Percentiles rank a stretch among this genome's conserved stretches.
phyloP scores from a whole-genome alignment of 306 rosid species.

The Senna siamea region DNA sequence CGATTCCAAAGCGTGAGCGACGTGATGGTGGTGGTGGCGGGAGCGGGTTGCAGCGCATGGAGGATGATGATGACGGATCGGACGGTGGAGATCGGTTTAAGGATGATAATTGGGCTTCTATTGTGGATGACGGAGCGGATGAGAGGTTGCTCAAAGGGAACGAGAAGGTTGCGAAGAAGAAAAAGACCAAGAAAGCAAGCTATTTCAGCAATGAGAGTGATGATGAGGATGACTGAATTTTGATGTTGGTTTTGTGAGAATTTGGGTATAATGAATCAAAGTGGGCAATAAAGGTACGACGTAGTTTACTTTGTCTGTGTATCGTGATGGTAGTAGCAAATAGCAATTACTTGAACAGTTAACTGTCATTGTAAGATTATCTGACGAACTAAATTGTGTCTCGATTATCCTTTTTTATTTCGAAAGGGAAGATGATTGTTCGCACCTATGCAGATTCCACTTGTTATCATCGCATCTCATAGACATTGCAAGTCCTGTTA shows the following conservation, averaged over 20 bases:
- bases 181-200: constrained; percentile 62
- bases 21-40: constrained; percentile 34
- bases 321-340: background rate
- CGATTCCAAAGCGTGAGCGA: constrained; percentile 51
- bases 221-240: constrained; percentile 52
- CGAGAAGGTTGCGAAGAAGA: constrained; percentile 45
- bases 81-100: constrained; percentile 59
- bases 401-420: background rate
- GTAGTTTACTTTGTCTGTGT: background rate
- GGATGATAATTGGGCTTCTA: constrained; percentile 87
- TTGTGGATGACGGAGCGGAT: constrained; percentile 66
- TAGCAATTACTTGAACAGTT: background rate
- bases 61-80: background rate
- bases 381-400: background rate
- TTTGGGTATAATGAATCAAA: background rate
- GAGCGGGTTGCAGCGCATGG: constrained; percentile 34
- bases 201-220: constrained; percentile 90
- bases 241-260: background rate
- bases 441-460: background rate
- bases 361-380: background rate
- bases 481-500: background rate
- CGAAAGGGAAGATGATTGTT: background rate
- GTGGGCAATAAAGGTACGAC: constrained; percentile 18
- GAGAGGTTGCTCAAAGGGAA: constrained; percentile 47
- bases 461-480: background rate